Base-by-base conservation (phyloP, 345 rosid species). In the Garcia nutans region DNA sequence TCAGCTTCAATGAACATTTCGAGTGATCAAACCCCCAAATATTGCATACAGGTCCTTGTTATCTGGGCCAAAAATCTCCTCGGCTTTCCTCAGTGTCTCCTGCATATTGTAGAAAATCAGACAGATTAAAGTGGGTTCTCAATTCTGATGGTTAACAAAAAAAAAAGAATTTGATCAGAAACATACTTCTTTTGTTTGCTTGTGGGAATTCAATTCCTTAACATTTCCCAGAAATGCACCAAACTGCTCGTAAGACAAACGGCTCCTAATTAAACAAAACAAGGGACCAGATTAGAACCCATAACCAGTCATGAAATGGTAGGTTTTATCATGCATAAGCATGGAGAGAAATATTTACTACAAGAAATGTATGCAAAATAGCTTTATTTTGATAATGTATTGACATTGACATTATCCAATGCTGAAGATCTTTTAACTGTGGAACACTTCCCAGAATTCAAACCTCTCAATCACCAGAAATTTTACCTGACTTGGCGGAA, bases 401-500 rank as follows among this genome's bases (percentile, higher is more conserved):
- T 31, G 52, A 24, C 20, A n/a, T 42, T 58, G 55, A 42, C 33
- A 28, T 16, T 19, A 72, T 72, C 37, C 65, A 57, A 22, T 37
- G 41, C 2, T 22, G 55, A 8, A 23, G 45, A 54, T 8, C 9
- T 28, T 70, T 9, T 1, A 57, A 42, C 15, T 6, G 10, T 19
- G 54, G 10, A 72, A 59, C 31, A 33, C 41, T 31, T 64, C 22
- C 8, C 9, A 7, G 2, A 16, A 22, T 64, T 17, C 52, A 50
- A 11, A 73, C 10, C 42, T 61, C 19, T 62, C 19, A 12, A 52
- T n/a, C 37, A 60, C 28, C 1, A 7, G 8, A 2, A 20, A 49
- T 10, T 50, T 84, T 86, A 95, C 99, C 97, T 93, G 85, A 92
- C 97, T 91, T 91, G 96, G 47, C 97, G 92, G 85, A 95, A 95